Evolutionary conservation across 2,329 filamentous ascomycete species (phyloP).

Genomic region (Elsinoe ampelina): DNA sequence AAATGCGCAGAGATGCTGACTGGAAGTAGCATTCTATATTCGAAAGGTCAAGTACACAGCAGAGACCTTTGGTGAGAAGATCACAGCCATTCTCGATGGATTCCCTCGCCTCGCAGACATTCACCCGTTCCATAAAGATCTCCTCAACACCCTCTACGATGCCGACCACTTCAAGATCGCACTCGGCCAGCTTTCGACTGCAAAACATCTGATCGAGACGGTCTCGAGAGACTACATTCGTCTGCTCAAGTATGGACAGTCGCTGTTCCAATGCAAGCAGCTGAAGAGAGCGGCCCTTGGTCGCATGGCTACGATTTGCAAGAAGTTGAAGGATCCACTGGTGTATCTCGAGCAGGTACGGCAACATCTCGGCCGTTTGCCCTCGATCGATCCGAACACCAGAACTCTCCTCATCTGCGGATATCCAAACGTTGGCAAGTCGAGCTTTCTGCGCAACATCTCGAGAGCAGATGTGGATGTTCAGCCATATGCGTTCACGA

Average conservation of each 20-base stretch:
- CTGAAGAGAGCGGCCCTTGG: conserved; percentile 91
- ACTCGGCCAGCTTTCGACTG: conserved; percentile 88
- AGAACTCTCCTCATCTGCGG: conserved; percentile 92
- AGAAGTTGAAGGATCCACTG: conserved; percentile 86
- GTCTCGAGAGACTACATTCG: conserved; percentile 94
- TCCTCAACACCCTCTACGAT: conserved; percentile 97
- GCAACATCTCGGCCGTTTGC: conserved; percentile 93
- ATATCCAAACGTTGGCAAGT: conserved; percentile 97
- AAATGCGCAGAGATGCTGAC: conserved; percentile 16
- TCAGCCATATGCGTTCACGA: conserved; percentile 97
- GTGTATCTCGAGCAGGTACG: conserved; percentile 93
- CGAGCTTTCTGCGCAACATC: conserved; percentile 84
- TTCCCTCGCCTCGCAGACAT: conserved; percentile 91
- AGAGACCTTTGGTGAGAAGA: conserved; percentile 93
- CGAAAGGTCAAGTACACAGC: conserved; percentile 97
- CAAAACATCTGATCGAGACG: conserved; percentile 92
- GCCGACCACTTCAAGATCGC: conserved; percentile 96
- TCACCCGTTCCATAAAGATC: conserved; percentile 83
- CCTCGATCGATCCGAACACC: conserved; percentile 96
- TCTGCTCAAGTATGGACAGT: conserved; percentile 92
- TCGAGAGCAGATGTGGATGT: conserved; percentile 93
- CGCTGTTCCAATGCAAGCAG: conserved; percentile 97
- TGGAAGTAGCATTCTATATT: conserved; percentile 69
- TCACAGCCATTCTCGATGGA: conserved; percentile 79
- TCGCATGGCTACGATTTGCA: conserved; percentile 96